Evolutionary conservation across 148 eudicot species (phyloP), one percentile per base, ranked within the genome.

Genomic region (Fagopyrum homotropicum): DNA sequence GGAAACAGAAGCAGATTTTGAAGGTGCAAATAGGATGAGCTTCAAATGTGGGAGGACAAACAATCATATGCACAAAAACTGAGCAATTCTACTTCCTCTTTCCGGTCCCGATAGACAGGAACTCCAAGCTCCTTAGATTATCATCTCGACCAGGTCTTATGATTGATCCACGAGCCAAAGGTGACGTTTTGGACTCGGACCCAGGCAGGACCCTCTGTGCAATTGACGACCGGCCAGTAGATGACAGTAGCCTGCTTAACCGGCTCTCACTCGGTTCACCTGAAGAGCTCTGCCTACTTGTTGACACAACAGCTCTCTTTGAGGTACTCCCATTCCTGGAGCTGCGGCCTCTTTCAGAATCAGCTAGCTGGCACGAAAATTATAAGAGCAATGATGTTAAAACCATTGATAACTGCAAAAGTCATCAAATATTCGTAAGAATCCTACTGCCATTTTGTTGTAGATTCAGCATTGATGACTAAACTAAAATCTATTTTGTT

Each of bases 281-380:
- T 2, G 98, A 92, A 14, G 97, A 89, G 82, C 97, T 86, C 40
- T 92, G 98, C 77, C 93, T 79, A 80, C 96, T 95, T 83, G 89
- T 80, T 44, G 97, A 85, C 44, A 80, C 75, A 19, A 86, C 78
- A 7, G 89, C 93, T 82, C 91, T 85, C 79, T 82, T 95, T 73
- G 97, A 92, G 51, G 88, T 61, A 74, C 96, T 92, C 8, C 88
- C 86, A 12, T 87, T 80, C 64, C 96, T 81, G 75, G 98, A 86
- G 48, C 75, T 76, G 15, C 91, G 89, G 10, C 85, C 88, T 85
- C 90, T 86, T 59, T 94, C 97, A 52, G 86, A 78, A 73, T 92
- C 98, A 43, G 83, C 84, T 79, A 84, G 96, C 97, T 90, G 88
- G 56, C 26, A 7, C n/a, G 1, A 22, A 17, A 79, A 7, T 77